A percentile compares a stretch with the other conserved stretches of the same genome.
These are phyloP conservation scores for Tetrapisispora arboricola DNA, from an alignment of 805 yeast genomes.

Conservation along the genomic window DNA sequence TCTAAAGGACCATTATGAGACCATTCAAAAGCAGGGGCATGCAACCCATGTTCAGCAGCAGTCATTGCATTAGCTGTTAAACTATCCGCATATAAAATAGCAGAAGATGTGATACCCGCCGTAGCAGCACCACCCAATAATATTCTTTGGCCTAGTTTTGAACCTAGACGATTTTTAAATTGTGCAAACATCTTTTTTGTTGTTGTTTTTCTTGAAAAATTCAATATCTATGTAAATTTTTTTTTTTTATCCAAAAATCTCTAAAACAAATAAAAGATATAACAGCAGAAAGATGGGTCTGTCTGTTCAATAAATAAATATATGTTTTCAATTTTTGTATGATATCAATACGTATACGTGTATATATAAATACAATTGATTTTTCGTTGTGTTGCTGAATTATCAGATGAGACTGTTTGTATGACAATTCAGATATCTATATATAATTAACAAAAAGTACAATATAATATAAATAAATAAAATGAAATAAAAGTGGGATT, in stretches of 20 bases:
- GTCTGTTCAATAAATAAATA: too few species aligned
- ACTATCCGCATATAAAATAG: conserved; percentile 71
- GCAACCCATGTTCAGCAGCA: conserved; percentile 97
- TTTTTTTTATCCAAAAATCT: neutral
- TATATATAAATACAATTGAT: too few species aligned
- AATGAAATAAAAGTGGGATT: neutral
- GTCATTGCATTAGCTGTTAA: conserved; percentile 93
- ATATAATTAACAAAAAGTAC: neutral
- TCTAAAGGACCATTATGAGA: conserved; percentile 87
- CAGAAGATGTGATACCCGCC: conserved; percentile 75
- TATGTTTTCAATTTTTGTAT: too few species aligned
- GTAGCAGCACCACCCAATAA: conserved; percentile 50
- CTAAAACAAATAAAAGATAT: too few species aligned
- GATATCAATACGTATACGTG: too few species aligned
- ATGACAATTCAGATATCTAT: neutral
- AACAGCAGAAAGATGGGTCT: too few species aligned
- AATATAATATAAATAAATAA: neutral
- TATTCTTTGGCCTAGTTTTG: conserved; percentile 30
- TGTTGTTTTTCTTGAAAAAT: neutral
- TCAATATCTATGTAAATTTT: neutral
- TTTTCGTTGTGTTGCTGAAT: too few species aligned
- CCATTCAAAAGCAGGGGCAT: conserved; percentile 90
- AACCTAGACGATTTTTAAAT: conserved; percentile 3
- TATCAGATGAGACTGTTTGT: too few species aligned
- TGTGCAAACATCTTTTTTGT: conserved; percentile 2